Percentiles rank a stretch among this genome's conserved stretches.
Conservation (phyloP, 345 rosid genomes). For the Gossypium australe region DNA sequence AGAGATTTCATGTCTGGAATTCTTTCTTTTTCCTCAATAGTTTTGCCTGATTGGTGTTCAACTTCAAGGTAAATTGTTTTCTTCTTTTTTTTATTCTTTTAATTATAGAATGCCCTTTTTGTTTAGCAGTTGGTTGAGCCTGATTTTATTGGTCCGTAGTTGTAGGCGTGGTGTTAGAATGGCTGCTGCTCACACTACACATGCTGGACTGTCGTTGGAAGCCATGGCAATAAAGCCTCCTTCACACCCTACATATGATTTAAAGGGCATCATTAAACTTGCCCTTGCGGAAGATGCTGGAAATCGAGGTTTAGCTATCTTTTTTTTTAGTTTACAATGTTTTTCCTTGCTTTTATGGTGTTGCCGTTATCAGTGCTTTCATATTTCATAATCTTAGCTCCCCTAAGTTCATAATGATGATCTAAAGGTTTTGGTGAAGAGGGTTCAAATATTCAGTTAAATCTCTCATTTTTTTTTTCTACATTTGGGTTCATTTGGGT, state of each 20-base stretch:
- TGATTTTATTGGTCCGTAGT: constrained; percentile 2
- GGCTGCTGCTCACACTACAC: constrained; percentile 33
- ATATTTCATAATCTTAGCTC: neutral
- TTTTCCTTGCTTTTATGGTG: neutral
- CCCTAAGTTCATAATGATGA: neutral
- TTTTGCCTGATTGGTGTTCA: constrained; percentile 27
- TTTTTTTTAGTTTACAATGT: neutral
- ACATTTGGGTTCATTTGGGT: neutral
- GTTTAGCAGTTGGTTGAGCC: neutral
- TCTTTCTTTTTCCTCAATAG: constrained; percentile 33
- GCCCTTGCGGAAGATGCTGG: constrained; percentile 93
- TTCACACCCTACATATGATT: constrained; percentile 83
- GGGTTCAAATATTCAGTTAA: neutral
- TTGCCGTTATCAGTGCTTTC: neutral
- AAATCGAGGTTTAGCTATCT: constrained; percentile 49
- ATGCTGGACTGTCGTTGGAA: constrained; percentile 25
- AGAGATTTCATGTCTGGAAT: constrained; percentile 21
- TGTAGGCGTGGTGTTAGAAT: constrained; percentile 44
- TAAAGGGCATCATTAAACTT: constrained; percentile 61
- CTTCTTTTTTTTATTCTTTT: neutral
- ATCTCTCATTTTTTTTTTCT: neutral
- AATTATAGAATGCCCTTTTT: neutral
- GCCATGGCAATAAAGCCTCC: constrained; percentile 74
- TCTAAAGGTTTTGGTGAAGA: neutral
- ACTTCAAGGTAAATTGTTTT: constrained; percentile 39